Percentiles rank a stretch among this genome's conserved stretches.
These are phyloP conservation scores for Graphilbum fragrans DNA, from an alignment of 2,329 filamentous ascomycete species.

Conservation along the genomic window DNA sequence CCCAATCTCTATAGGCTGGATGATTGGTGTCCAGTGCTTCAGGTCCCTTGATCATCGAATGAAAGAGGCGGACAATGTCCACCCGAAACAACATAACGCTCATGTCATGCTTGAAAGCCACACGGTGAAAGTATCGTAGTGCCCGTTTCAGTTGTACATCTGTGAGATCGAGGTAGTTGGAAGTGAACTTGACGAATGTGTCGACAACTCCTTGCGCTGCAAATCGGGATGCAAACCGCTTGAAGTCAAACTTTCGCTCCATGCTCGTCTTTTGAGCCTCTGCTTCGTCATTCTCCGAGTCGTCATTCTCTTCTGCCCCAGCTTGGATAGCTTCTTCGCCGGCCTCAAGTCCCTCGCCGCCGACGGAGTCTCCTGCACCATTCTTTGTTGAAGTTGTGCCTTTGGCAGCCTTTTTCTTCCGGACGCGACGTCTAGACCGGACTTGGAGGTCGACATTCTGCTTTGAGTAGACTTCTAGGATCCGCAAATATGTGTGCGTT, in stretches of 20 bases:
- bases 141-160: constrained; percentile 75
- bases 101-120: constrained; percentile 91
- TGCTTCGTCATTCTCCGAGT: constrained; percentile 58
- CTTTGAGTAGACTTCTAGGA: constrained; percentile 87
- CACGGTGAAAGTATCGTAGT: constrained; percentile 86
- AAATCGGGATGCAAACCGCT: constrained; percentile 69
- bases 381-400: constrained; percentile 16
- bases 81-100: constrained; percentile 79
- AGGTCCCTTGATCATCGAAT: constrained; percentile 85
- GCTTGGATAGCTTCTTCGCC: constrained; percentile 43
- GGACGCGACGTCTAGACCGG: constrained; percentile 62
- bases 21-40: constrained; percentile 57
- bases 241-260: constrained; percentile 92
- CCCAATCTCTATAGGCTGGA: constrained; percentile 74
- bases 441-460: constrained; percentile 91
- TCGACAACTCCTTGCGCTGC: constrained; percentile 75
- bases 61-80: constrained; percentile 79
- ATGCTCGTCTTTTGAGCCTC: constrained; percentile 58
- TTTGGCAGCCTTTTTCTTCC: constrained; percentile 53
- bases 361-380: constrained; percentile 14
- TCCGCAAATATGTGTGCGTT: constrained; percentile 79
- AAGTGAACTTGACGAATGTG: constrained; percentile 72
- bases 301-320: constrained; percentile 44
- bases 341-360: constrained; percentile 48
- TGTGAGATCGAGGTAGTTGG: constrained; percentile 70